Conservation (phyloP, 768 basidiomycete species). For the Mycena maculata region DNA sequence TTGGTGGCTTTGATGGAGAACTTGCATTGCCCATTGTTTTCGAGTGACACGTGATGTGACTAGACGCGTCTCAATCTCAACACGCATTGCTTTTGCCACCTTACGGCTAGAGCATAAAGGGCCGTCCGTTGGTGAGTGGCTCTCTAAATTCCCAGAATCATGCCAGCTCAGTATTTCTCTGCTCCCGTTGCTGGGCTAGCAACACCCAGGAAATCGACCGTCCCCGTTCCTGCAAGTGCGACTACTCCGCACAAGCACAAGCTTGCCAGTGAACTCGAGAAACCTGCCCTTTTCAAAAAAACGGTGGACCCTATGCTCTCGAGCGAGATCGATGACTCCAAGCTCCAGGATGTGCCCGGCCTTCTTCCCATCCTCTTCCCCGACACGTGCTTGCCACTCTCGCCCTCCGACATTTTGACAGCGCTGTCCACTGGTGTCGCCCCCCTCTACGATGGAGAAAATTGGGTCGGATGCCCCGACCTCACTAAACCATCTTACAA, state of each 20-base stretch:
- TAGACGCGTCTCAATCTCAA: too few relatives aligned
- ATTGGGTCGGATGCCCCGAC: conserved; percentile 16
- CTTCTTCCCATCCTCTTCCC: conserved; percentile 10
- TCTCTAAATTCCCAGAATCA: too few relatives aligned
- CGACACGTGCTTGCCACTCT: conserved; percentile 15
- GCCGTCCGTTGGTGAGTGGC: too few relatives aligned
- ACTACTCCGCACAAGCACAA: neutral
- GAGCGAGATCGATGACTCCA: neutral
- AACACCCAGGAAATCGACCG: too few relatives aligned
- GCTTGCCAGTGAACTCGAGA: neutral
- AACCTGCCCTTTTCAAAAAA: neutral
- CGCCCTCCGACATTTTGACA: neutral
- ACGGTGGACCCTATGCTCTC: conserved; percentile 1
- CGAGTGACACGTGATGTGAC: too few relatives aligned
- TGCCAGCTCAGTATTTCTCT: too few relatives aligned
- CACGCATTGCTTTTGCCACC: too few relatives aligned
- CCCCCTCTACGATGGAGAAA: neutral
- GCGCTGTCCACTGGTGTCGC: neutral
- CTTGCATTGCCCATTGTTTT: too few relatives aligned
- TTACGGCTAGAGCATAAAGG: too few relatives aligned
- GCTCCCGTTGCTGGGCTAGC: too few relatives aligned
- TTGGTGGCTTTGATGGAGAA: too few relatives aligned
- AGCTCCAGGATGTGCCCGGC: neutral
- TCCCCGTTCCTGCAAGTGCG: too few relatives aligned
- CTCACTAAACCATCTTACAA: neutral